Evolutionary conservation across 2,329 filamentous ascomycete species (phyloP).

Genomic region (Didymella arachidicola): DNA sequence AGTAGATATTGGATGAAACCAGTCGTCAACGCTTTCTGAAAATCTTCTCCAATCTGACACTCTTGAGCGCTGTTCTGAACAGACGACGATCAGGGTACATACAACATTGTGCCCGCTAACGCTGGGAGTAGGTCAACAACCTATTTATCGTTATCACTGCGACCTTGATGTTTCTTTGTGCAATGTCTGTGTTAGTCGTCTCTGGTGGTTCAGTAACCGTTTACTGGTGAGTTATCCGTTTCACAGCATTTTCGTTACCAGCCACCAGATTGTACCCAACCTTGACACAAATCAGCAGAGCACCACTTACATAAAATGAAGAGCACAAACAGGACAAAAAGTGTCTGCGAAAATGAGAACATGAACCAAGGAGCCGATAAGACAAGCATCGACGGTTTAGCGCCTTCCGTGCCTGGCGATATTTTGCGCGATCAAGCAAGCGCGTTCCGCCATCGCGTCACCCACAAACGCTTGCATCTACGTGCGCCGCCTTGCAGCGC

Average conservation of each 20-base stretch:
- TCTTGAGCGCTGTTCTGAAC: background rate
- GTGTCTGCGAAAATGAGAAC: background rate
- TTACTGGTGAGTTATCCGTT: background rate
- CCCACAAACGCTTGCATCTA: background rate
- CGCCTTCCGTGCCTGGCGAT: slow-evolving; percentile 15
- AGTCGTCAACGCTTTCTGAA: background rate
- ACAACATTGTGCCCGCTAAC: no score
- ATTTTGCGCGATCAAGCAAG: slow-evolving; percentile 18
- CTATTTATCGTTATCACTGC: no score
- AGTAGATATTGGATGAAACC: background rate
- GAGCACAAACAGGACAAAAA: background rate
- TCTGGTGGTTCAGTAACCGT: background rate
- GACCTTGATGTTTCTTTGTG: no score
- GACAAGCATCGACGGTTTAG: slow-evolving; percentile 18
- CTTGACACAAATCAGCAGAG: background rate
- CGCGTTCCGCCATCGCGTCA: slow-evolving; percentile 20
- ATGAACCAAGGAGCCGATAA: slow-evolving; percentile 16
- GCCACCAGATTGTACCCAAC: background rate
- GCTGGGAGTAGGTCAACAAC: no score
- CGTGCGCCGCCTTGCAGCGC: slow-evolving; percentile 11
- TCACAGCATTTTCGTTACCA: background rate
- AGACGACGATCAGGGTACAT: background rate
- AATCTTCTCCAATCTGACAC: background rate
- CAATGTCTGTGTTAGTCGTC: background rate
- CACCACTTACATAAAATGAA: background rate